Evolutionary conservation across 2,329 filamentous ascomycete genomes (phyloP).

Genomic region (Blumeriella jaapii): DNA sequence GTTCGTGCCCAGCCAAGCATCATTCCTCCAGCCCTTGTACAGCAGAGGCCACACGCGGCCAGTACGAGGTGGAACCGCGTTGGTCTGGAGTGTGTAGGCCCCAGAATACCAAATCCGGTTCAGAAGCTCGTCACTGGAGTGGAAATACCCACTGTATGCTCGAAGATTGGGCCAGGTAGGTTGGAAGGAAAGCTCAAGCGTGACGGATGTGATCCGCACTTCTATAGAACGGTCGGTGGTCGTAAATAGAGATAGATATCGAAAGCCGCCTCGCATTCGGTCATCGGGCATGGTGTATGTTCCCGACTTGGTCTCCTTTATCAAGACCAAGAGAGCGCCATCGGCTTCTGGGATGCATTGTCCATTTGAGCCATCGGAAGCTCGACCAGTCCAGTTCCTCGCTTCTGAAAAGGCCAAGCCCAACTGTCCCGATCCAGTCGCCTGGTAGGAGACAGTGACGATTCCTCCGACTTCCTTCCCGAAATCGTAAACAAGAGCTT

Average conservation of each 20-base stretch:
- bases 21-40: slow-evolving; percentile 5
- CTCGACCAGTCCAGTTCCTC: slow-evolving; percentile 34
- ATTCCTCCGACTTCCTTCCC: slow-evolving; percentile 47
- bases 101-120: slow-evolving; percentile 43
- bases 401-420: slow-evolving; percentile 37
- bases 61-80: slow-evolving; percentile 19
- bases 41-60: slow-evolving; percentile 6
- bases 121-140: slow-evolving; percentile 36
- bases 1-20: slow-evolving; percentile 12
- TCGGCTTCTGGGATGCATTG: slow-evolving; percentile 31
- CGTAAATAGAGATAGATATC: slow-evolving; percentile 38
- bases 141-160: slow-evolving; percentile 44
- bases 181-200: slow-evolving; percentile 30
- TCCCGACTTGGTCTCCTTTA: slow-evolving; percentile 27
- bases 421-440: slow-evolving; percentile 30
- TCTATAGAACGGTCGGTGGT: slow-evolving; percentile 25
- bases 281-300: slow-evolving; percentile 33
- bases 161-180: slow-evolving; percentile 32
- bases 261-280: slow-evolving; percentile 39
- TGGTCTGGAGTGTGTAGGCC: slow-evolving; percentile 32
- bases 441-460: slow-evolving; percentile 37
- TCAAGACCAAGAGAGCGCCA: slow-evolving; percentile 35
- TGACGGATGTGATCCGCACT: slow-evolving; percentile 25
- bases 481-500: slow-evolving; percentile 46
- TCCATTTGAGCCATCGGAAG: slow-evolving; percentile 38